These are phyloP conservation scores for Sugiyamaella castrensis DNA, from an alignment of 1,139 yeast genomes.

Conservation along the genomic window DNA sequence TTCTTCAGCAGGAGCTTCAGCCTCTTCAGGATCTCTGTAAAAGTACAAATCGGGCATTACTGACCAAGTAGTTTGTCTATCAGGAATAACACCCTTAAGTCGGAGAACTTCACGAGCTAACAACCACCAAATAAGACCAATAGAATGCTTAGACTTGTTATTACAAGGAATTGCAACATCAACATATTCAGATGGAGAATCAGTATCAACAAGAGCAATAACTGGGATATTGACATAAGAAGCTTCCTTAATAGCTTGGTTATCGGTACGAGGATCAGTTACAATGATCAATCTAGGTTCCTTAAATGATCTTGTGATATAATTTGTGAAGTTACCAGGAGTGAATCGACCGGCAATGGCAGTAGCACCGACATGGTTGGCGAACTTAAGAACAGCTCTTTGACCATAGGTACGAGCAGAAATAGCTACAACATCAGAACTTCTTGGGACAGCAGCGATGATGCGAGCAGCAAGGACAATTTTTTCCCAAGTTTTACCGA, in stretches of 20 bases:
- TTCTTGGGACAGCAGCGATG: constrained; percentile 98
- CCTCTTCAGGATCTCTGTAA: constrained; percentile 99
- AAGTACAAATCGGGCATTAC: constrained; percentile 99
- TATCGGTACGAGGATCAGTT: constrained; percentile 99
- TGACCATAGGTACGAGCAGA: constrained; percentile 99
- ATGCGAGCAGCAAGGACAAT: constrained; percentile 99
- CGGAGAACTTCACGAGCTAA: constrained; percentile 99
- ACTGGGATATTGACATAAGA: constrained; percentile 99
- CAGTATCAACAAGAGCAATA: constrained; percentile 97
- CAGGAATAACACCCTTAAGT: constrained; percentile 96
- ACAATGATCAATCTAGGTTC: constrained; percentile 99
- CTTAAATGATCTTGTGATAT: constrained; percentile 99
- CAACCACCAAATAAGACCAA: constrained; percentile 99
- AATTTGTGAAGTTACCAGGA: constrained; percentile 99
- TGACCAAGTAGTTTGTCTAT: constrained; percentile 97
- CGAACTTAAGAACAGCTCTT: constrained; percentile 99
- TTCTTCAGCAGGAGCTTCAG: constrained; percentile 64
- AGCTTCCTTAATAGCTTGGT: constrained; percentile 99
- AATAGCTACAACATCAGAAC: constrained; percentile 97
- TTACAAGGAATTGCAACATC: constrained; percentile 99
- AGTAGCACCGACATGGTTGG: constrained; percentile 99
- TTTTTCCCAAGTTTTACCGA: constrained; percentile 99
- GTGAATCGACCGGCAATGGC: constrained; percentile 99
- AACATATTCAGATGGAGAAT: constrained; percentile 98
- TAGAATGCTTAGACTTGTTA: constrained; percentile 99